Conservation (phyloP, 2,329 filamentous ascomycete genomes). For the Ceratocystis variospora region DNA sequence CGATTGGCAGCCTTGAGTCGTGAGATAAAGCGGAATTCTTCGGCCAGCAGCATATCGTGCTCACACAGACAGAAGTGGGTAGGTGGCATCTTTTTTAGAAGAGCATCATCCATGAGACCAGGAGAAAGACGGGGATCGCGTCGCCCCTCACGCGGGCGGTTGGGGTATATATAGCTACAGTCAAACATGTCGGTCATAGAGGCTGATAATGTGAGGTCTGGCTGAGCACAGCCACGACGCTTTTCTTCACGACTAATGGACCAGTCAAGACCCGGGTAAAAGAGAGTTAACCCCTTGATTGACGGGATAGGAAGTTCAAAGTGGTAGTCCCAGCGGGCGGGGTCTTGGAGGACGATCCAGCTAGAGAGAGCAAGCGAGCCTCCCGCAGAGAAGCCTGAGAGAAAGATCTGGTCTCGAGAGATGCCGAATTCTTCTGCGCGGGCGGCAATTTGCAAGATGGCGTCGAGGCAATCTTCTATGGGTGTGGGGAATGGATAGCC, state of each 20-base stretch:
- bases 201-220: slow-evolving; percentile 44
- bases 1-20: slow-evolving; percentile 32
- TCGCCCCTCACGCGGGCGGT: slow-evolving; percentile 33
- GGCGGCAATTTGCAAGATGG: slow-evolving; percentile 45
- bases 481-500: slow-evolving; percentile 50
- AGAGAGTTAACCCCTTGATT: slow-evolving; percentile 42
- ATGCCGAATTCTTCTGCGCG: slow-evolving; percentile 44
- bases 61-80: slow-evolving; percentile 49
- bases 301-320: slow-evolving; percentile 28
- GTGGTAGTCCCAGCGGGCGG: slow-evolving; percentile 30
- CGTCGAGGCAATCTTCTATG: slow-evolving; percentile 52
- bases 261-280: slow-evolving; percentile 51
- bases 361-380: slow-evolving; percentile 41
- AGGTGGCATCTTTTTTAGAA: slow-evolving; percentile 39
- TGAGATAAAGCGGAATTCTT: slow-evolving; percentile 47
- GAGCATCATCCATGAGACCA: slow-evolving; percentile 38
- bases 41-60: slow-evolving; percentile 49
- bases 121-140: slow-evolving; percentile 45
- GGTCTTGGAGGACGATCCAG: slow-evolving; percentile 34
- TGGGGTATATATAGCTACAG: slow-evolving; percentile 44
- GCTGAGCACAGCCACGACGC: slow-evolving; percentile 38
- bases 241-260: slow-evolving; percentile 43
- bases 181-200: slow-evolving; percentile 50
- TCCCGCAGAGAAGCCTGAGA: slow-evolving; percentile 52
- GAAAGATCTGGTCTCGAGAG: slow-evolving; percentile 40